Base-by-base conservation (phyloP, 352 stramenopile species). In the Pythium apleroticum region DNA sequence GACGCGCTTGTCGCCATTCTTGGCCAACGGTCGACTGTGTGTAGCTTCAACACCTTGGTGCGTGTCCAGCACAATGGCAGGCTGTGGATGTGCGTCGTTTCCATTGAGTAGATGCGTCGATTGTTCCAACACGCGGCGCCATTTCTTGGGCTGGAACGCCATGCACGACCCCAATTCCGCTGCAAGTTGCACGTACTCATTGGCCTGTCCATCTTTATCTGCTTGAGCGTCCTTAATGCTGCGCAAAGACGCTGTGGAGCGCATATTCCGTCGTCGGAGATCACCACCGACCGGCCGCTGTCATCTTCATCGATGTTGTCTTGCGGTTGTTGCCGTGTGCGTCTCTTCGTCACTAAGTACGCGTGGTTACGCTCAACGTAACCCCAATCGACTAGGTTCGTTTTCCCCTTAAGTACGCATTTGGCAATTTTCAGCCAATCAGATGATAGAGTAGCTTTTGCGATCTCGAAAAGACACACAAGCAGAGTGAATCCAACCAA, bases 91-190 rank as follows among this genome's bases (percentile, higher is more conserved):
- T 10, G 15, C 11, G 17, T 50, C 43, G 43, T 50, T 50, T 50
- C 43, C 55, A 10, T 55, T 45, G 19, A 88, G 59, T 35, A 79
- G 52, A 2, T 52, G 52, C 3, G 60, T 65, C 0, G 76, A 84
- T 43, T 76, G 73, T 19, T 80, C 71, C 55, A 91, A 55, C 56
- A 88, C 74, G 0, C 71, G 52, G 1, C 67, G 69, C 80, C 80
- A 91, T 59, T 75, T 75, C 63, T 77, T 85, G 48, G 81, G 80
- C 61, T 88, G 69, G 49, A 88, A 91, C 6, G 68, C 63, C 60
- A 77, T 79, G 66, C 81, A 90, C 20, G 52, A 48, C 58, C 77
- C 52, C 53, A 90, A 49, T 12, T 81, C 79, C 0, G 56, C 71
- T 24, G 78, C 79, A 49, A 90, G 65, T 17, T 66, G 72, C 60